These are phyloP conservation scores for Incumbomyces delicatus DNA, from an alignment of 2,329 filamentous ascomycete species.

Conservation along the genomic window DNA sequence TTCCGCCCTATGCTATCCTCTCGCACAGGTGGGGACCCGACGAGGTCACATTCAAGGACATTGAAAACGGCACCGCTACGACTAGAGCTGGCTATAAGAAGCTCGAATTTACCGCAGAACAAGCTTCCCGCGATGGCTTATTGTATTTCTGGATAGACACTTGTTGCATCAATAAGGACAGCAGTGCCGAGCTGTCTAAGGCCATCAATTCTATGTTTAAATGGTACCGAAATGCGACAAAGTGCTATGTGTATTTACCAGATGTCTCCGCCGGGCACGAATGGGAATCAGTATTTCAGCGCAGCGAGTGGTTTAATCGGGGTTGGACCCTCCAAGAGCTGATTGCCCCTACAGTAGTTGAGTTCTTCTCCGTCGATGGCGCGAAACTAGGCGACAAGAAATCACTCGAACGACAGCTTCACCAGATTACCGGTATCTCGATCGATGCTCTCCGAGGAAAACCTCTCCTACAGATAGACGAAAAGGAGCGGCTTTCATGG, in stretches of 20 bases:
- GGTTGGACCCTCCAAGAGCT: slow-evolving; percentile 10
- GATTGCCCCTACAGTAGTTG: slow-evolving; percentile 10
- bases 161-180: slow-evolving; percentile 22
- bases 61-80: background rate
- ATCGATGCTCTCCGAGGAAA: slow-evolving; percentile 7
- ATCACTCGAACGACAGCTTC: slow-evolving; percentile 9
- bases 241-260: slow-evolving; percentile 18
- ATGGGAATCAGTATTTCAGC: background rate
- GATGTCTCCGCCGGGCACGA: slow-evolving; percentile 9
- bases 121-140: slow-evolving; percentile 8
- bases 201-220: slow-evolving; percentile 19
- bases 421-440: slow-evolving; percentile 11
- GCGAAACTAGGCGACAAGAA: slow-evolving; percentile 8
- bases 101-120: slow-evolving; percentile 7
- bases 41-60: background rate
- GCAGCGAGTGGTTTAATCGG: slow-evolving; percentile 1
- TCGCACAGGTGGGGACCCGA: slow-evolving; percentile 1
- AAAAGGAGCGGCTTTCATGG: slow-evolving; percentile 16
- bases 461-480: background rate
- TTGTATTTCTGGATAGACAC: slow-evolving; percentile 23
- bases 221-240: slow-evolving; percentile 17
- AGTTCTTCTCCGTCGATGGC: slow-evolving; percentile 12
- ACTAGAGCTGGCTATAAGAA: slow-evolving; percentile 8
- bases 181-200: slow-evolving; percentile 18
- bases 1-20: background rate